Evolutionary conservation across 768 basidiomycete genomes (phyloP).

Genomic region (Kwoniella pini): DNA sequence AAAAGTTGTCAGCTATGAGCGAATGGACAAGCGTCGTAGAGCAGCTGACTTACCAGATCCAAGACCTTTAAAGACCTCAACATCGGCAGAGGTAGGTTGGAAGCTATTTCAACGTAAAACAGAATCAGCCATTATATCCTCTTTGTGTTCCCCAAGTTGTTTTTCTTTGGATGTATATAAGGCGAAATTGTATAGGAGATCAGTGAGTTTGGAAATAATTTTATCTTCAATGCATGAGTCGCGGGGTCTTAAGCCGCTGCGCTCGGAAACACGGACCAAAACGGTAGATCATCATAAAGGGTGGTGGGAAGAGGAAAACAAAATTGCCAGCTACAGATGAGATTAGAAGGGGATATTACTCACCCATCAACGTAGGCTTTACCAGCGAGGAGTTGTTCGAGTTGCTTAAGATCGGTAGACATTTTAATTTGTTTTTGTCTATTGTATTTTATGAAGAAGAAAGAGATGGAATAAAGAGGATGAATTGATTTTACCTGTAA

Average conservation of each 20-base stretch:
- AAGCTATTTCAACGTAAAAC: conserved; percentile 22
- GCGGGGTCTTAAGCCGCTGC: conserved; percentile 55
- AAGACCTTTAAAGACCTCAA: conserved; percentile 42
- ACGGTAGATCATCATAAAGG: conserved; percentile 51
- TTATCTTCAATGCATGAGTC: conserved; percentile 51
- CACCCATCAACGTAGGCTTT: conserved; percentile 54
- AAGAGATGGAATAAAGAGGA: neutral
- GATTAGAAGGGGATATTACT: conserved; percentile 23
- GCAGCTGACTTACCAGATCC: conserved; percentile 27
- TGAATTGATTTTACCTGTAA: neutral
- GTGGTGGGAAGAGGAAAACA: neutral
- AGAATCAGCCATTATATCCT: conserved; percentile 13
- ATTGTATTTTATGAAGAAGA: conserved; percentile 13
- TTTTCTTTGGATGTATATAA: conserved; percentile 1
- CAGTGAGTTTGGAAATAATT: conserved; percentile 54
- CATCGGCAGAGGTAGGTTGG: conserved; percentile 50
- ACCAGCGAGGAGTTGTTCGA: conserved; percentile 82
- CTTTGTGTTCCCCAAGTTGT: conserved; percentile 1
- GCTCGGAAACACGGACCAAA: conserved; percentile 57
- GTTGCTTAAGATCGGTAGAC: conserved; percentile 57
- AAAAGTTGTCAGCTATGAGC: neutral
- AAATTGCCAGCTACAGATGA: neutral
- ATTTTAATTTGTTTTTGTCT: conserved; percentile 32
- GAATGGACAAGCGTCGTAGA: neutral
- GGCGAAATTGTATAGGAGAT: conserved; percentile 20